Percentiles rank a stretch among this genome's conserved stretches.
These are phyloP conservation scores for Carex cristatella DNA, from an alignment of 176 grass and related monocot genomes.

Conservation along the genomic window DNA sequence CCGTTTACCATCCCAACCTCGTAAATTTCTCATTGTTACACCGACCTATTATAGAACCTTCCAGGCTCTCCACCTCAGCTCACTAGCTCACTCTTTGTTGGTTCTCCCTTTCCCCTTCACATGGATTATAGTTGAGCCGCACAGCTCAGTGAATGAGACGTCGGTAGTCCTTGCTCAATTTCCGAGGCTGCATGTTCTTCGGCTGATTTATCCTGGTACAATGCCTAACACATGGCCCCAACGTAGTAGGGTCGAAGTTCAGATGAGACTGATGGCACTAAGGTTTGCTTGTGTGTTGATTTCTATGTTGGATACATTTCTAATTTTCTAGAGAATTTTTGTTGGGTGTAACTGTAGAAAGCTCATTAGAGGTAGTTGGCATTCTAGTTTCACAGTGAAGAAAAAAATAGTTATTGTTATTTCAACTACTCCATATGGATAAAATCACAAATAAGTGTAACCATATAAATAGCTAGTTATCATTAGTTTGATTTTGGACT, in stretches of 20 bases:
- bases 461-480: background rate
- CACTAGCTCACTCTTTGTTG: slow-evolving; percentile 36
- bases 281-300: slow-evolving; percentile 18
- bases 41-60: slow-evolving; percentile 39
- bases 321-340: background rate
- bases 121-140: slow-evolving; percentile 36
- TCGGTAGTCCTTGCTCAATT: slow-evolving; percentile 11
- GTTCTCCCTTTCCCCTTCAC: slow-evolving; percentile 28
- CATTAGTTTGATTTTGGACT: background rate
- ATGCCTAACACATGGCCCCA: slow-evolving; percentile 20
- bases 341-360: background rate
- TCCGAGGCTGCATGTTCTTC: background rate
- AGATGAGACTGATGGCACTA: slow-evolving; percentile 38
- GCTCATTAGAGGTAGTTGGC: too few species aligned
- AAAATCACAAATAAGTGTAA: background rate
- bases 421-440: background rate
- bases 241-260: slow-evolving; percentile 18
- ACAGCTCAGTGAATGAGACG: slow-evolving; percentile 7
- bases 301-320: background rate
- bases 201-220: slow-evolving; percentile 13
- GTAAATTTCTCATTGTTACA: slow-evolving; percentile 31
- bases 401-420: background rate
- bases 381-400: too few species aligned
- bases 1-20: slow-evolving; percentile 7
- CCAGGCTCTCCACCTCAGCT: slow-evolving; percentile 30